These are phyloP conservation scores for Lactarius trivialis DNA, from an alignment of 768 basidiomycete species.

Conservation along the genomic window DNA sequence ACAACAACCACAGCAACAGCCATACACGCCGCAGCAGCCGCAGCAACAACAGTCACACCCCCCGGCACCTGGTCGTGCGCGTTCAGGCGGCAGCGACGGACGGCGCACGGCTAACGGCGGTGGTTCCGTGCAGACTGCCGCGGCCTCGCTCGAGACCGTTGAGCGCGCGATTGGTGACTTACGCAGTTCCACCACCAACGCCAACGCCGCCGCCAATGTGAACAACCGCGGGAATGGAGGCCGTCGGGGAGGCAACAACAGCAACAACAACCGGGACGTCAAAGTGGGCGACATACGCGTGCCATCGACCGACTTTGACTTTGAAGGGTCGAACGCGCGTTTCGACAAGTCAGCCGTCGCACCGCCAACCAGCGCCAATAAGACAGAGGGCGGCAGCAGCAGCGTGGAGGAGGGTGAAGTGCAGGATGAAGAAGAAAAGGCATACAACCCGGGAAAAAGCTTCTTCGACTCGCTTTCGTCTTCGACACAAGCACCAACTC, in stretches of 20 bases:
- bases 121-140: slow-evolving; percentile 62
- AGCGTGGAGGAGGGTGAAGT: slow-evolving; percentile 32
- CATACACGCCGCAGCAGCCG: slow-evolving; percentile 21
- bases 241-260: slow-evolving; percentile 11
- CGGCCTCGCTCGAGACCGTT: slow-evolving; percentile 68
- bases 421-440: slow-evolving; percentile 36
- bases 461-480: slow-evolving; percentile 73
- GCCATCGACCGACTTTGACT: slow-evolving; percentile 77
- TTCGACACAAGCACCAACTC: slow-evolving; percentile 35
- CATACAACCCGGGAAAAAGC: slow-evolving; percentile 72
- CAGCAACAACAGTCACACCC: slow-evolving; percentile 12
- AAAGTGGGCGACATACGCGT: slow-evolving; percentile 44
- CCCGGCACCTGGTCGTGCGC: slow-evolving; percentile 2
- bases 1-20: slow-evolving; percentile 24
- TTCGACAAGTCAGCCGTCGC: slow-evolving; percentile 67
- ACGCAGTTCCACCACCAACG: slow-evolving; percentile 32
- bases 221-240: slow-evolving; percentile 36
- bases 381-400: slow-evolving; percentile 27
- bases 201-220: slow-evolving; percentile 22
- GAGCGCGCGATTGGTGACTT: slow-evolving; percentile 51
- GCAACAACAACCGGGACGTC: slow-evolving; percentile 15
- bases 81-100: slow-evolving; percentile 26
- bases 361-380: slow-evolving; percentile 24
- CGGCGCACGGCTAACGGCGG: slow-evolving; percentile 31
- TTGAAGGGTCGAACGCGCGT: slow-evolving; percentile 65